Evolutionary conservation across 257 asterid species (phyloP), one percentile per base, ranked within the genome.

Genomic region (Oldenlandia corymbosa): DNA sequence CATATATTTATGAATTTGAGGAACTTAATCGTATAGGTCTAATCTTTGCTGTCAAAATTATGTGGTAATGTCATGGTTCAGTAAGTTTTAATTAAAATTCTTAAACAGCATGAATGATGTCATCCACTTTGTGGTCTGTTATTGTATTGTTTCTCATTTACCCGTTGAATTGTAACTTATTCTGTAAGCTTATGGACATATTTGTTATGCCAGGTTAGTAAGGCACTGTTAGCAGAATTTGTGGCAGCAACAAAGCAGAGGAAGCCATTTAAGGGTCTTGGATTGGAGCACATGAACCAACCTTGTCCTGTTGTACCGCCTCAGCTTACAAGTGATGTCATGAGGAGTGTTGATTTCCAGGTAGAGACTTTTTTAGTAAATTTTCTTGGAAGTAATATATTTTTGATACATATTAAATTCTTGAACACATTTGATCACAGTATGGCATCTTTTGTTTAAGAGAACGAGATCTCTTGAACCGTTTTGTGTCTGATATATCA

Each of bases 221-320:
- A 93, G 86, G 91, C 96, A 45, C 82, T 93, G 50, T 68, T 93
- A 53, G 94, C 80, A 28, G 96, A 85, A 82, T 93, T 75, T 62
- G 75, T 79, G 26, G 68, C 78, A 0, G 91, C 81, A 12, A 87
- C 83, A 56, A 84, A 46, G 84, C 83, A 71, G 69, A 83, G 79
- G 72, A 85, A 75, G 42, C 97, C 96, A 0, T 90, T 81, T 73
- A 77, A 76, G 75, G 89, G 84, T n/a, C 80, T 93, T 80, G 99
- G 99, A 46, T 88, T 93, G 60, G 95, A 87, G 47, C 97, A 93
- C 80, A 87, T 93, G 97, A 93, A 90, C 71, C 71, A 73, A 16
- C 26, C 97, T 63, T 45, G 69, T 64, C 95, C 99, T 30, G 67
- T 71, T n/a, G 71, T 85, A 72, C 86, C 97, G 62, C 72, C 82